These are phyloP conservation scores for Cerrena zonata DNA, from an alignment of 1,284 basidiomycete species.

Conservation along the genomic window DNA sequence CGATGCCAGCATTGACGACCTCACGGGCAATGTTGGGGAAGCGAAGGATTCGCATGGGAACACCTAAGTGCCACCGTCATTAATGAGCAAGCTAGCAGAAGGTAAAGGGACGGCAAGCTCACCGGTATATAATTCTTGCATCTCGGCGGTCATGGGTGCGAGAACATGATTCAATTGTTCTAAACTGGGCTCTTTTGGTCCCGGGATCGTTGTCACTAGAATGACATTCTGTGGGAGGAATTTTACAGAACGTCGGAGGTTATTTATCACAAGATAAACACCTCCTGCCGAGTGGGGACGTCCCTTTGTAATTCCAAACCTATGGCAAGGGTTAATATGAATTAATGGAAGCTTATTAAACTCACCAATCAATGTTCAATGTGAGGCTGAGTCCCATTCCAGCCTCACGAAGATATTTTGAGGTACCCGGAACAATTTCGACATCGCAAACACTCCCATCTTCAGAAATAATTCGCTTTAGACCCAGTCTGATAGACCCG, in stretches of 20 bases:
- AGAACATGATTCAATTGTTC: not conserved
- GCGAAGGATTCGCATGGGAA: no score
- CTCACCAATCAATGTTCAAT: not conserved
- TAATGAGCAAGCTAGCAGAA: no score
- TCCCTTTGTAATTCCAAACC: not conserved
- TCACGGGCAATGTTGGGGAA: no score
- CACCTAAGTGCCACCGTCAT: no score
- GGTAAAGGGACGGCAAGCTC: no score
- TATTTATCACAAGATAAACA: not conserved
- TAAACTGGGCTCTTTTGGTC: not conserved
- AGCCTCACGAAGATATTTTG: not conserved
- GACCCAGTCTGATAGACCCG: not conserved
- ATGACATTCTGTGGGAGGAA: not conserved
- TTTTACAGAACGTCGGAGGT: not conserved
- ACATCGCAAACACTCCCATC: not conserved
- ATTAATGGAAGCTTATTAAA: not conserved
- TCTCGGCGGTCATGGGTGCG: not conserved
- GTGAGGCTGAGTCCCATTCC: not conserved
- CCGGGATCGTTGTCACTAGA: not conserved
- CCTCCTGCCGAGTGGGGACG: not conserved
- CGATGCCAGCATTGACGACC: not conserved
- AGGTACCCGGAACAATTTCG: not conserved
- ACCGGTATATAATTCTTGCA: not conserved
- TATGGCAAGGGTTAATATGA: not conserved
- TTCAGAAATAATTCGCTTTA: not conserved